Conservation (phyloP, 2,329 filamentous ascomycete genomes). For the Pseudogymnoascus sp. region DNA sequence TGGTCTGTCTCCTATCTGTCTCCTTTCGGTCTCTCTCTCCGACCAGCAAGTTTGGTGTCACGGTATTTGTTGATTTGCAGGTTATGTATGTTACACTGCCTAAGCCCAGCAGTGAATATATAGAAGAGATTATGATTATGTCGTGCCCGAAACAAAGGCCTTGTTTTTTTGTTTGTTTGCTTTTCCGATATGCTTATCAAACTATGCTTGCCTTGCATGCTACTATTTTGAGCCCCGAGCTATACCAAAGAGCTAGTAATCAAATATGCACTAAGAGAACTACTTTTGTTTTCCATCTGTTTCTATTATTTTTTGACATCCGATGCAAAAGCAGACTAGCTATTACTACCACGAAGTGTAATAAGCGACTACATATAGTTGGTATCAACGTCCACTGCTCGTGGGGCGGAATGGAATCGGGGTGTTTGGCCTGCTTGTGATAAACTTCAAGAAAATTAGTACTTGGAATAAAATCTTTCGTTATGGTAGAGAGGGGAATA, state of each 20-base stretch:
- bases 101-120: background rate
- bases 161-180: conserved; percentile 7
- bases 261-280: background rate
- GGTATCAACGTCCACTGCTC: conserved; percentile 9
- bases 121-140: background rate
- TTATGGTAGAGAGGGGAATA: conserved; percentile 3
- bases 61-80: background rate
- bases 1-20: background rate
- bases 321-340: background rate
- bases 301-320: background rate
- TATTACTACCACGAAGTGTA: background rate
- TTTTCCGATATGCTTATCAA: background rate
- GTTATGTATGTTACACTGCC: background rate
- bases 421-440: conserved; percentile 60
- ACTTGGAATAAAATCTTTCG: conserved; percentile 18
- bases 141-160: background rate
- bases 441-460: conserved; percentile 46
- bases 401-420: conserved; percentile 55
- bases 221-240: background rate
- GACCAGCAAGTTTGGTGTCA: background rate
- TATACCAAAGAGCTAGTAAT: background rate
- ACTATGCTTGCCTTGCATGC: background rate
- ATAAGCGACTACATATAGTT: background rate
- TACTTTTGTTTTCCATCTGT: conserved; percentile 1
- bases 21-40: background rate